These are phyloP conservation scores for Xerocomellus dryophilus DNA, from an alignment of 768 basidiomycete genomes.

Conservation along the genomic window DNA sequence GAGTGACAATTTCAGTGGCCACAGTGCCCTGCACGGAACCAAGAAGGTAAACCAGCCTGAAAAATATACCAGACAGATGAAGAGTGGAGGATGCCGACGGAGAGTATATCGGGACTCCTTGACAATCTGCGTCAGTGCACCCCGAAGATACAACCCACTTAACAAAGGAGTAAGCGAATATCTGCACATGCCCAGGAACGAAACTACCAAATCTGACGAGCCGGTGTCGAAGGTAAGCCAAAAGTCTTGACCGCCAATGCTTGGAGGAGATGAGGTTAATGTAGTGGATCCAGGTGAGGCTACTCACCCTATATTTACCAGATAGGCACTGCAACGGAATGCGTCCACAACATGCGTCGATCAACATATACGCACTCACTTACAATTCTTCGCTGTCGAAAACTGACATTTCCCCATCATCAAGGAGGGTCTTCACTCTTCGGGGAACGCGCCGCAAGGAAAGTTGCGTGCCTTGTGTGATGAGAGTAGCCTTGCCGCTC, in stretches of 20 bases:
- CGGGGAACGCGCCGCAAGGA: slow-evolving; percentile 24
- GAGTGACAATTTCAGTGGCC: slow-evolving; percentile 43
- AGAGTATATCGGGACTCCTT: slow-evolving; percentile 41
- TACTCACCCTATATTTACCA: slow-evolving; percentile 36
- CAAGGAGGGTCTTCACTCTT: slow-evolving; percentile 12
- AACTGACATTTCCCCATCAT: slow-evolving; percentile 24
- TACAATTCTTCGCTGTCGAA: slow-evolving; percentile 35
- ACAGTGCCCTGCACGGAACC: slow-evolving; percentile 55
- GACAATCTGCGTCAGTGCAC: slow-evolving; percentile 46
- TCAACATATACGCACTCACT: slow-evolving; percentile 11
- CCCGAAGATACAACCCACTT: slow-evolving; percentile 52
- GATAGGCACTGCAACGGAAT: slow-evolving; percentile 36
- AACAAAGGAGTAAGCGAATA: slow-evolving; percentile 2
- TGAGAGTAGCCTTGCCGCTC: slow-evolving; percentile 11
- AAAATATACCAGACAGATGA: slow-evolving; percentile 33
- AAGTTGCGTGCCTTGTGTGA: slow-evolving; percentile 23
- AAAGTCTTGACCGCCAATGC: slow-evolving; percentile 44
- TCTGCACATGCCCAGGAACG: not conserved
- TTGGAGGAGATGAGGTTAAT: slow-evolving; percentile 18
- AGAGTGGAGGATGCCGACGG: slow-evolving; percentile 31
- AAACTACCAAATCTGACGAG: slow-evolving; percentile 50
- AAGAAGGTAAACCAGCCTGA: slow-evolving; percentile 49
- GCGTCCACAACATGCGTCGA: not conserved
- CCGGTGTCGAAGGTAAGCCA: slow-evolving; percentile 53
- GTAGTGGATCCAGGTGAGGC: not conserved